A percentile compares a stretch with the other conserved stretches of the same genome.
These are phyloP conservation scores for Colletotrichum liaoningense DNA, from an alignment of 2,329 filamentous ascomycete genomes.

Conservation along the genomic window DNA sequence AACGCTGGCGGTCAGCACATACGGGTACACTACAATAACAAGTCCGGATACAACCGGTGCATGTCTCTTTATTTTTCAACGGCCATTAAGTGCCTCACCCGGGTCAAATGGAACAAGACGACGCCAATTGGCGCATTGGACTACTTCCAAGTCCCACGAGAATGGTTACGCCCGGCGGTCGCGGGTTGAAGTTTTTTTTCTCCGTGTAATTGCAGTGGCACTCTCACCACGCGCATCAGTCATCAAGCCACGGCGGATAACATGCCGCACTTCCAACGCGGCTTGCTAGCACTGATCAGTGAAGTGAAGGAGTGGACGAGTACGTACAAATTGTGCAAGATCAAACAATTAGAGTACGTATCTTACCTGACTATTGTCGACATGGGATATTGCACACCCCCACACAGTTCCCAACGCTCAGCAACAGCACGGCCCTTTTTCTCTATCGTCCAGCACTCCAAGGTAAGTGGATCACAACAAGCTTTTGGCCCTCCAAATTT, in stretches of 20 bases:
- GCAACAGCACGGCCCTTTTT: conserved; percentile 18
- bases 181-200: not conserved
- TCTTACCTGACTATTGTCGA: conserved; percentile 16
- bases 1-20: conserved; percentile 24
- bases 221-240: conserved; percentile 24
- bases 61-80: conserved; percentile 16
- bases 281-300: not conserved
- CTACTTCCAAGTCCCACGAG: not conserved
- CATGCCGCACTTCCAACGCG: conserved; percentile 1
- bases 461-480: conserved; percentile 35
- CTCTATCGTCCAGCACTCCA: conserved; percentile 21
- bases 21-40: not conserved
- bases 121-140: conserved; percentile 19
- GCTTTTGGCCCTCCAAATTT: conserved; percentile 32
- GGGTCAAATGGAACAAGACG: conserved; percentile 15
- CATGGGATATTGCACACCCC: conserved; percentile 6
- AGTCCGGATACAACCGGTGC: not conserved
- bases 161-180: not conserved
- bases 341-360: conserved; percentile 28
- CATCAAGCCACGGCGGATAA: conserved; percentile 15
- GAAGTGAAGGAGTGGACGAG: too few species aligned
- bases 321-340: not conserved
- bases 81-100: conserved; percentile 27
- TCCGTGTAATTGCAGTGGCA: not conserved
- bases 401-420: conserved; percentile 23